Evolutionary conservation across 805 yeast species (phyloP).

Genomic region (Saccharomycopsis oosterbeekiorum): DNA sequence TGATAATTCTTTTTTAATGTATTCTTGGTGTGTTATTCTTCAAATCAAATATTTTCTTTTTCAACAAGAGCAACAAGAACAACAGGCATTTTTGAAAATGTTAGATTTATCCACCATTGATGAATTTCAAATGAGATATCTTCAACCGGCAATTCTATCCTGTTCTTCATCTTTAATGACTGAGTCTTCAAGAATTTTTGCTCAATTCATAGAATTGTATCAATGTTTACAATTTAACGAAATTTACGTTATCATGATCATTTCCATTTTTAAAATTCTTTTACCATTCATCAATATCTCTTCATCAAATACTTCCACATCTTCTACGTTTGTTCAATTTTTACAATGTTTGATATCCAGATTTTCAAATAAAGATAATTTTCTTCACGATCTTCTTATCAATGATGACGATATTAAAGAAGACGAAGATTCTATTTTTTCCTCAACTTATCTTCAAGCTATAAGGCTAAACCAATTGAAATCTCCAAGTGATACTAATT

Average conservation of each 20-base stretch:
- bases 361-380: not conserved
- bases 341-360: not conserved
- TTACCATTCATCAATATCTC: conserved; percentile 9
- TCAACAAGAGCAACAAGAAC: conserved; percentile 25
- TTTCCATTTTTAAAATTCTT: conserved; percentile 20
- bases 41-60: conserved; percentile 40
- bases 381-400: not conserved
- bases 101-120: not conserved
- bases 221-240: conserved; percentile 10
- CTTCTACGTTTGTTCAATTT: not conserved
- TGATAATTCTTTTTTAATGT: conserved; percentile 42
- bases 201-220: not conserved
- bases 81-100: conserved; percentile 1
- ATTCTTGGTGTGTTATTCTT: conserved; percentile 57
- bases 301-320: not conserved
- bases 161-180: not conserved
- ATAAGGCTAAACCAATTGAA: conserved; percentile 51
- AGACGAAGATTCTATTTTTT: conserved; percentile 30
- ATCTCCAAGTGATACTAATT: conserved; percentile 47
- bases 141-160: not conserved
- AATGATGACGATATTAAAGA: conserved; percentile 21
- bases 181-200: conserved; percentile 1
- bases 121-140: not conserved
- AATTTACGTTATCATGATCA: conserved; percentile 20
- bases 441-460: conserved; percentile 27